Evolutionary conservation across 2,329 filamentous ascomycete species (phyloP), one percentile per base, ranked within the genome.

Genomic region (Sporothrix protearum): DNA sequence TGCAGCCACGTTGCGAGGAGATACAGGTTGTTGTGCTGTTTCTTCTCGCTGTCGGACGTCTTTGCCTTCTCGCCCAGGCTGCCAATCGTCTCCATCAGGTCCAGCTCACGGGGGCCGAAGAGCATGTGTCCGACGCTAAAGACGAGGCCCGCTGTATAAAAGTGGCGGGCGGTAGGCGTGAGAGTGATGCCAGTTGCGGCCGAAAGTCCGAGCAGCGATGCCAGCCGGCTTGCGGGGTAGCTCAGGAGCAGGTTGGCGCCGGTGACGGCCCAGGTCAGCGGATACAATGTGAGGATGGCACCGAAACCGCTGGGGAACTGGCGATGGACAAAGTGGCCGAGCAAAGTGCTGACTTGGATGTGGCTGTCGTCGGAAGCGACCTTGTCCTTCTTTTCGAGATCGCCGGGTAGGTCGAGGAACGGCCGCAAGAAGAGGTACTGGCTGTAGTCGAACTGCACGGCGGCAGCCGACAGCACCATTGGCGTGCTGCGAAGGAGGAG

Each of bases 301-400:
- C 8, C 22, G 61, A 72, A 51, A n/a, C 59, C 61, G 47, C 30
- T 33, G 0, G 61, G 68, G 68, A 72, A 70, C 25, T 51, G 19
- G 16, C 42, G 63, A 25, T 64, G 71, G 8, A 72, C 30, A n/a
- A 45, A 72, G 49, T 69, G 68, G 49, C 55, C 59, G 19, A 72
- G 63, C 1, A 67, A 19, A 16, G 9, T 36, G 61, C 68, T 70
- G 68, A 68, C 68, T 4, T 47, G 25, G 19, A 19, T 22, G 42
- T 53, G 59, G 51, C 69, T 68, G 1, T 69, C 49, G 5, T 59
- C 19, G 3, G 68, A 7, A 4, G 42, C 25, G 2, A 9, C 25
- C 42, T 28, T 30, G 14, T 33, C 25, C 39, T 49, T 49, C 9
- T 47, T 16, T 30, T 66, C 12, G 14, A 33, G 25, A 25, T 66